These are phyloP conservation scores for Paramecium pentaurelia DNA, from an alignment of 73 alveolate species.

Conservation along the genomic window DNA sequence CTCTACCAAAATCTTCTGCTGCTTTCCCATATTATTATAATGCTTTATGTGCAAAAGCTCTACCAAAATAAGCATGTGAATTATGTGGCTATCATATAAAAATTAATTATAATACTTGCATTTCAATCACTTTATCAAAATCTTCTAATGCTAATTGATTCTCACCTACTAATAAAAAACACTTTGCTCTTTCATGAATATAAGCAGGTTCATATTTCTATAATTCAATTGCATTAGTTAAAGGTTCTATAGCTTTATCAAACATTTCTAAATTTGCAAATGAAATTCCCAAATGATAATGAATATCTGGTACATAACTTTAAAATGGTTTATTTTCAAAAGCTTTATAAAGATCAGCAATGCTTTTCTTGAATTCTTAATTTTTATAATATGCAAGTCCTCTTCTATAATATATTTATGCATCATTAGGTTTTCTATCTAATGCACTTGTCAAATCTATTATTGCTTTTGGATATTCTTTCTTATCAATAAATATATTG, in stretches of 20 bases:
- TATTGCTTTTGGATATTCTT: slow-evolving; percentile 68
- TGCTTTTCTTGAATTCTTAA: slow-evolving; percentile 73
- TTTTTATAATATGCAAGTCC: slow-evolving; percentile 81
- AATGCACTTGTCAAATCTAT: slow-evolving; percentile 75
- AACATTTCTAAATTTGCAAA: slow-evolving; percentile 79
- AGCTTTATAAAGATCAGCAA: slow-evolving; percentile 72
- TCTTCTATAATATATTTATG: slow-evolving; percentile 77
- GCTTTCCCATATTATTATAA: slow-evolving; percentile 74
- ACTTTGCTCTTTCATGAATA: slow-evolving; percentile 92
- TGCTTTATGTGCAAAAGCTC: slow-evolving; percentile 87
- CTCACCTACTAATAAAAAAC: slow-evolving; percentile 80
- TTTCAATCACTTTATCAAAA: slow-evolving; percentile 74
- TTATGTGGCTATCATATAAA: slow-evolving; percentile 71
- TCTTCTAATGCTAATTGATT: slow-evolving; percentile 80
- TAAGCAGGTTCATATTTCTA: slow-evolving; percentile 70
- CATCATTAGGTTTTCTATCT: slow-evolving; percentile 71
- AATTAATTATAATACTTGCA: background rate
- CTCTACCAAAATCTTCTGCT: slow-evolving; percentile 89
- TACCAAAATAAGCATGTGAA: slow-evolving; percentile 91
- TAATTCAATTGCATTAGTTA: slow-evolving; percentile 65
- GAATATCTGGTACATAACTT: slow-evolving; percentile 86
- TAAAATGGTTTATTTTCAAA: slow-evolving; percentile 73
- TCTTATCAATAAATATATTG: slow-evolving; percentile 66
- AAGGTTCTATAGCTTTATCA: slow-evolving; percentile 83
- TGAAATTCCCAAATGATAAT: slow-evolving; percentile 90